A percentile compares a stretch with the other conserved stretches of the same genome.
Evolutionary conservation across 2,329 filamentous ascomycete genomes (phyloP).

Genomic region (Trichophyton rubrum): DNA sequence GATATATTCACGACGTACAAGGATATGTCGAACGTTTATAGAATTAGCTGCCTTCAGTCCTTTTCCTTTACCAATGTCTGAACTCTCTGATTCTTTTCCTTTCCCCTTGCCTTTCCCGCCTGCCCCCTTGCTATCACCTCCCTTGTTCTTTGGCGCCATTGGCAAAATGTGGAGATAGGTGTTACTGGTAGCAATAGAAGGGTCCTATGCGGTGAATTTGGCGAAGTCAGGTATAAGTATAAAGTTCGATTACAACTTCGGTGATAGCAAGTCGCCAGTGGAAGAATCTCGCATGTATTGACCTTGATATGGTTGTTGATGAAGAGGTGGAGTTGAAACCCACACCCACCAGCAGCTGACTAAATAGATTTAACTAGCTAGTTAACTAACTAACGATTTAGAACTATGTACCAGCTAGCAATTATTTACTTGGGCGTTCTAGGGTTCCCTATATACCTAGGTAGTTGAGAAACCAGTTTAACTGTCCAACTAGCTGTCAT

Average conservation of each 20-base stretch:
- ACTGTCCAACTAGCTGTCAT: too few species aligned
- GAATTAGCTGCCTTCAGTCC: slow-evolving; percentile 47
- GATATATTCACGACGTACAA: slow-evolving; percentile 29
- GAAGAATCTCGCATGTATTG: neutral
- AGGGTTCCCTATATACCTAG: too few species aligned
- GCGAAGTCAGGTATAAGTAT: neutral
- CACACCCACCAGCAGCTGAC: neutral
- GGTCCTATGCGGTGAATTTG: neutral
- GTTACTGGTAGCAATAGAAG: neutral
- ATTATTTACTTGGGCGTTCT: too few species aligned
- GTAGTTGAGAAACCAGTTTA: too few species aligned
- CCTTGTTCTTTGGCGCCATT: slow-evolving; percentile 35
- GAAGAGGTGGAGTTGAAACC: neutral
- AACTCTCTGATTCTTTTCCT: slow-evolving; percentile 29
- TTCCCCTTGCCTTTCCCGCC: slow-evolving; percentile 27
- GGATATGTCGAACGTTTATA: slow-evolving; percentile 55
- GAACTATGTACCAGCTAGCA: neutral
- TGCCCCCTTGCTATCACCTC: slow-evolving; percentile 15
- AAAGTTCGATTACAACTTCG: too few species aligned
- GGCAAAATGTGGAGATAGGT: neutral
- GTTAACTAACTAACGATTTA: neutral
- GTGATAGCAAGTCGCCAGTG: neutral
- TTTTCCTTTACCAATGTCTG: slow-evolving; percentile 25
- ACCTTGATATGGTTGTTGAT: neutral
- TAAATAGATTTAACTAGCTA: neutral